These are phyloP conservation scores for Cutaneotrichosporon daszewskae DNA, from an alignment of 1,284 basidiomycete species.

Conservation along the genomic window DNA sequence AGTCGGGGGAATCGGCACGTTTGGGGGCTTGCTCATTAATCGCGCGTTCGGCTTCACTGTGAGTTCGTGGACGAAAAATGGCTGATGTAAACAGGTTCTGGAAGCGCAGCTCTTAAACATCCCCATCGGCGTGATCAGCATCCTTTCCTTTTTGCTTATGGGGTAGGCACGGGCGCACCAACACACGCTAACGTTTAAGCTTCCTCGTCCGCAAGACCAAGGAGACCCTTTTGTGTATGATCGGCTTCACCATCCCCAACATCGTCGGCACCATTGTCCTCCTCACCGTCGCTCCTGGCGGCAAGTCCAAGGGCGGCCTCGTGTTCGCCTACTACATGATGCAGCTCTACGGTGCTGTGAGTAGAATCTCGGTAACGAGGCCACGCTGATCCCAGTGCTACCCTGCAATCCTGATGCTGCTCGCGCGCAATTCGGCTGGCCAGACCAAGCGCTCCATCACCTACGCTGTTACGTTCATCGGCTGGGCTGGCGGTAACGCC, in stretches of 20 bases:
- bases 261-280: slow-evolving; percentile 16
- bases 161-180: no score
- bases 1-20: slow-evolving; percentile 31
- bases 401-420: slow-evolving; percentile 16
- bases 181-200: no score
- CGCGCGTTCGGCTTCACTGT: slow-evolving; percentile 19
- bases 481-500: slow-evolving; percentile 34
- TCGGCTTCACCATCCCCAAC: slow-evolving; percentile 12
- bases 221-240: slow-evolving; percentile 7
- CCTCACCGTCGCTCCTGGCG: slow-evolving; percentile 11
- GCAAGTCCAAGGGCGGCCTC: slow-evolving; percentile 10
- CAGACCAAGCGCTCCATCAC: slow-evolving; percentile 18
- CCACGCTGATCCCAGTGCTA: no score
- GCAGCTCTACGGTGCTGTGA: slow-evolving; percentile 11
- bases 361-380: no score
- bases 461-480: slow-evolving; percentile 21
- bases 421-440: slow-evolving; percentile 20
- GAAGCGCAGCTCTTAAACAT: slow-evolving; percentile 19
- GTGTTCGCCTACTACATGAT: slow-evolving; percentile 16
- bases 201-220: slow-evolving; percentile 5
- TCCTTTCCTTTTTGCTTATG: slow-evolving; percentile 14
- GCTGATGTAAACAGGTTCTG: no score
- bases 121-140: slow-evolving; percentile 17
- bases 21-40: slow-evolving; percentile 22
- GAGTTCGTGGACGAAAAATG: neutral